Evolutionary conservation across 345 rosid genomes (phyloP), one percentile per base, ranked within the genome.

Genomic region (Noccaea bulbosa): DNA sequence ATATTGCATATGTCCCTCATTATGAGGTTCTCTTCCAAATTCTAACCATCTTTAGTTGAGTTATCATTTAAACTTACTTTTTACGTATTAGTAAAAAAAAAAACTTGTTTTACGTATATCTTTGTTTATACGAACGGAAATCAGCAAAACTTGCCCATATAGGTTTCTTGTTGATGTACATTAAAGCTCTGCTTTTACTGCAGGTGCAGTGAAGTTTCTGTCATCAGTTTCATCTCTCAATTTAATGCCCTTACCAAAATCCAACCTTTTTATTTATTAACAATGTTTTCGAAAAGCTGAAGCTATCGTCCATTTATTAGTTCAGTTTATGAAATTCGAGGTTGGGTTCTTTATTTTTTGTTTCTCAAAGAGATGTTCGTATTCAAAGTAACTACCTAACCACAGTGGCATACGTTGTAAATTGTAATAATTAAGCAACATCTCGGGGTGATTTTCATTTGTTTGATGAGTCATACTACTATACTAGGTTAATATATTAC

Each of bases 231-330:
- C 67, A 59, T 39, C 58, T 58, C 62, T 43, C 41, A 52, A 68
- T 67, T 75, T 5, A 68, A 62, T 68, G 74, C 58, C 6, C 20
- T 60, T 68, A 75, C 74, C 69, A 52, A 52, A 74, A 74, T 68
- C 17, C 9, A 74, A 52, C 8, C 32, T 48, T 58, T 74, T 52
- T 45, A 55, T 55, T 54, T 55, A 73, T 24, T 24, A 47, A 56
- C 59, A 54, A 45, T 16, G 34, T 47, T 35, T 46, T 2, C 2
- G 22, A 14, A 48, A 7, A 9, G 10, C 32, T 9, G 37, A 49
- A 38, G 10, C 41, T 38, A 61, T 62, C 61, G 39, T 45, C 49
- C 59, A 32, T 65, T 65, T 74, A 58, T 40, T 41, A 50, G 61
- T 34, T 45, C 48, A 62, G 38, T 67, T 66, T 73, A 50, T 65